These are phyloP conservation scores for Tulasnella sp. DNA, from an alignment of 768 basidiomycete species.

Conservation along the genomic window DNA sequence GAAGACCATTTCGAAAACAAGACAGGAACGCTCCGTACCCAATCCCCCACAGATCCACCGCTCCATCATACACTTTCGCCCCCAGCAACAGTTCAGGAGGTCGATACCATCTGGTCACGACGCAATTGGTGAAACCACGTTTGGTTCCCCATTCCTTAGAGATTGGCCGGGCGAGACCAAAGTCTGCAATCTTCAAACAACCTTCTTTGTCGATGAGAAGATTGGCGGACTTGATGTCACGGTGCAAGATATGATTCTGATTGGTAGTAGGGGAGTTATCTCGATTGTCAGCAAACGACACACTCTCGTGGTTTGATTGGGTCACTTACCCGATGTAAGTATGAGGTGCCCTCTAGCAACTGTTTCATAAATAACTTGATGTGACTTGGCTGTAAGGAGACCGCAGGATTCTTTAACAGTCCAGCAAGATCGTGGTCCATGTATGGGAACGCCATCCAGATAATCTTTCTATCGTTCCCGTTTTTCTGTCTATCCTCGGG, in stretches of 20 bases:
- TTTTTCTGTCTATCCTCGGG: slow-evolving; percentile 6
- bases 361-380: slow-evolving; percentile 97
- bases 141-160: slow-evolving; percentile 24
- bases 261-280: slow-evolving; percentile 21
- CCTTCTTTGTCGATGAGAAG: slow-evolving; percentile 87
- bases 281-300: slow-evolving; percentile 14
- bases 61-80: slow-evolving; percentile 82
- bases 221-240: slow-evolving; percentile 99
- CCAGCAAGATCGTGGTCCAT: slow-evolving; percentile 99
- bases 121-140: slow-evolving; percentile 80
- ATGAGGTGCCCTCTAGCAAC: slow-evolving; percentile 90
- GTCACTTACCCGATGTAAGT: slow-evolving; percentile 82
- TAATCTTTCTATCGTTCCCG: slow-evolving; percentile 24
- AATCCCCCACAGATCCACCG: slow-evolving; percentile 97
- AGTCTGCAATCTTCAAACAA: slow-evolving; percentile 84
- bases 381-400: slow-evolving; percentile 73
- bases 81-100: slow-evolving; percentile 90
- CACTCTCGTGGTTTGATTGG: not conserved
- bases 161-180: slow-evolving; percentile 80
- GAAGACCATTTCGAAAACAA: not conserved
- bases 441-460: slow-evolving; percentile 99
- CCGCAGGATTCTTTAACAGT: slow-evolving; percentile 84
- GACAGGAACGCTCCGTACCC: slow-evolving; percentile 56
- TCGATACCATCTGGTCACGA: slow-evolving; percentile 92
- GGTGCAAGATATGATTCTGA: slow-evolving; percentile 93